Percentiles rank a stretch among this genome's conserved stretches.
phyloP scores from a whole-genome alignment of 2,329 filamentous ascomycete genomes.

The Nothopassalora personata region DNA sequence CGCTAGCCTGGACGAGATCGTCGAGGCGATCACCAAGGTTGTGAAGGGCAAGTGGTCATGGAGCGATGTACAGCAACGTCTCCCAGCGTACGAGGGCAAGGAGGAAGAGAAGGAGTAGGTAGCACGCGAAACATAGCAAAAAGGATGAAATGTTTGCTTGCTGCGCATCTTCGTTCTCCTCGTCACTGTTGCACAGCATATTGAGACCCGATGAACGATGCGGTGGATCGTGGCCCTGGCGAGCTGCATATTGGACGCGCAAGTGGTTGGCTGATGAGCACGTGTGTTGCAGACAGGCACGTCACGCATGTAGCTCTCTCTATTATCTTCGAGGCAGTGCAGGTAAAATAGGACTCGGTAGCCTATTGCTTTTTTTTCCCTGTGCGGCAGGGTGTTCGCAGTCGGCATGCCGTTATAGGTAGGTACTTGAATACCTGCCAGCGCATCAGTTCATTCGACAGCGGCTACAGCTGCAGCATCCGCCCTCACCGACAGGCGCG shows the following conservation, averaged over 20 bases:
- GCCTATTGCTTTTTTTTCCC: not conserved
- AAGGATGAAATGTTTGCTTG: not conserved
- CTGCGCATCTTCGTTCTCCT: not conserved
- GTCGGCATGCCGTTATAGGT: not conserved
- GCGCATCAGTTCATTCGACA: constrained; percentile 2
- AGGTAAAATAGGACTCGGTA: not conserved
- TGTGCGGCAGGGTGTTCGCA: not conserved
- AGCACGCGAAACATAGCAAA: not conserved
- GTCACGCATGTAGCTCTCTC: not conserved
- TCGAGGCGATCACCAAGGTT: constrained; percentile 64
- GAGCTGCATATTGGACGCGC: not conserved
- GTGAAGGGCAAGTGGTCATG: constrained; percentile 60
- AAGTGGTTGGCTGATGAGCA: not conserved
- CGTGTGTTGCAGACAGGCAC: not conserved
- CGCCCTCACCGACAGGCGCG: not conserved
- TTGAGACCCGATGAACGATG: constrained; percentile 14
- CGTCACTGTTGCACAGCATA: constrained; percentile 12
- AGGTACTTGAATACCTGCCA: constrained; percentile 7
- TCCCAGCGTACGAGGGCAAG: constrained; percentile 82
- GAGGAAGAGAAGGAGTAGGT: constrained; percentile 43
- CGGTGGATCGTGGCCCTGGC: constrained; percentile 3
- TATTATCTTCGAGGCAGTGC: not conserved
- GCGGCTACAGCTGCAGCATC: not conserved
- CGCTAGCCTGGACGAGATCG: constrained; percentile 71
- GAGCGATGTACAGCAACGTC: constrained; percentile 66